Base-by-base conservation (phyloP, 352 stramenopile species). In the Phytophthora quininea region DNA sequence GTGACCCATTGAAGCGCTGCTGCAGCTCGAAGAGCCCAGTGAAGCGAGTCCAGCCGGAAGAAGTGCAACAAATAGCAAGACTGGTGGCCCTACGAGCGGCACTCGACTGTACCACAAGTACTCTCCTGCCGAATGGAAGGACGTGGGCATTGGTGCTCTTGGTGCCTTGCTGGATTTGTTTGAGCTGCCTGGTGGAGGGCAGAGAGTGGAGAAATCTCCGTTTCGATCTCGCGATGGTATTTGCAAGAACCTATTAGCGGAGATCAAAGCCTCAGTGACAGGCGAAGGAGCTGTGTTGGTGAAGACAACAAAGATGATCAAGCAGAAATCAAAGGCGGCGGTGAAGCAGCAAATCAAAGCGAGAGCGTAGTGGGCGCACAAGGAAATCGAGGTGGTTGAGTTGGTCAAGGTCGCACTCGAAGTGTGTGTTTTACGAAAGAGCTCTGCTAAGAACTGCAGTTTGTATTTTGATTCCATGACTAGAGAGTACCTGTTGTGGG, bases 131-230 rank as follows among this genome's bases (percentile, higher is more conserved):
- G 80, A 84, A 33, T 96, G 84, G 82, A 79, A 60, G 32, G 83
- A 92, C 31, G 86, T 96, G 12, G 88, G 88, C 1, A 77, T 88
- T 4, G 86, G 82, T 2, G 79, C 77, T 19, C 54, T 90, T 31
- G 38, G 89, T 2, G 82, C 86, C 0, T 54, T 96, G 2, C 49
- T 93, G 3, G 86, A 94, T 55, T 53, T 92, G 15, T 86, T 85
- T 38, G 67, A 84, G 50, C 64, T 92, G 10, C 73, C 82, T 12
- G 67, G 67, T 31, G 51, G 56, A 27, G 66, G 64, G 11, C 54
- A 73, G 27, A 55, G 47, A 11, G 48, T 82, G 11, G 54, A 72
- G 3, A 62, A 79, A 24, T 91, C 84, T 1, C 74, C 80, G 1
- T 90, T 88, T 64, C 66, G 80, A n/a, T 80, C 78, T 30, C 42